Base-by-base conservation (phyloP, 768 basidiomycete species). In the Termitomyces eurrhizus region DNA sequence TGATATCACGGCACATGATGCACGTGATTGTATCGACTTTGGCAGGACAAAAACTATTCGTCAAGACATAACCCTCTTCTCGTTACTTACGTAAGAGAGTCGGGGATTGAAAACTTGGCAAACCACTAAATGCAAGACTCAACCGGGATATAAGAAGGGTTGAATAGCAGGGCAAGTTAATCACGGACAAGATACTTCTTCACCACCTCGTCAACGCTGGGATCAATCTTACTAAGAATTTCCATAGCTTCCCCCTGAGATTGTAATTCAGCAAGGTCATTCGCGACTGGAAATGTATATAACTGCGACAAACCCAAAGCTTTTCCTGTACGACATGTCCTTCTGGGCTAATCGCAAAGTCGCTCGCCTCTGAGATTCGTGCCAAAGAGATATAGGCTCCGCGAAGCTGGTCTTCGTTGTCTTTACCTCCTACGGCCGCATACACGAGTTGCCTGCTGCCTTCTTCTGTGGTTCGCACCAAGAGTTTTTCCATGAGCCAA, bases 401-500 rank as follows among this genome's bases (percentile, higher is more conserved):
- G 39, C 65, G 62, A 45, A 64, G 33, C 35, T 32, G 35, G 36
- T 64, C 59, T 29, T 62, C 61, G 8, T 53, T 44, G 21, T 53
- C 63, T 24, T 33, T 33, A 12, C 52, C 59, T 52, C 59, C 65
- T 13, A 64, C 57, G 9, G 65, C 60, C 18, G 59, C 63, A 44
- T 58, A 66, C n/a, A 64, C 61, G 18, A 66, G 52, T 33, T 64
- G 63, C 18, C 65, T 50, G 6, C 61, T 59, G 21, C 65, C 65
- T 57, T 66, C 56, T 49, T 66, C 65, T 1, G 57, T 45, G 18
- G 65, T 62, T 14, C 57, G 71, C 1, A 73, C 78, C 0, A 83
- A 45, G 0, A 70, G 2, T 5, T 55, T 65, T 42, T 76, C 71
- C 63, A 75, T 67, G 2, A 77, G 24, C 37, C 58, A 56, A 18